These are phyloP conservation scores for Casuarina cunninghamiana DNA, from an alignment of 306 rosid species.

Conservation along the genomic window DNA sequence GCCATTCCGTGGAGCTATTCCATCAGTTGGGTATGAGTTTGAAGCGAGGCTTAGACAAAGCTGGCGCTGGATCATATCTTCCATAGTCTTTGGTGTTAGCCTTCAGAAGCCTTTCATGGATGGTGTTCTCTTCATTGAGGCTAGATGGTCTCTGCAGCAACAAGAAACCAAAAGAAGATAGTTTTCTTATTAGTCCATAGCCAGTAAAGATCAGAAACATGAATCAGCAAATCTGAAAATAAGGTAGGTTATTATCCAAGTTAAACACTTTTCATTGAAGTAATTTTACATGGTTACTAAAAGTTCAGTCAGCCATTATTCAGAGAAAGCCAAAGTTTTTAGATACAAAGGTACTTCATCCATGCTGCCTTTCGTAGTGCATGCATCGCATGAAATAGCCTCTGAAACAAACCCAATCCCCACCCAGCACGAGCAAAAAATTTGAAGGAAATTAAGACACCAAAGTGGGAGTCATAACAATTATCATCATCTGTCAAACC, in stretches of 20 bases:
- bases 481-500: constrained; percentile 4
- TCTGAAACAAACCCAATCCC: background rate
- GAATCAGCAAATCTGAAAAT: background rate
- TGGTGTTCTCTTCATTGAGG: constrained; percentile 39
- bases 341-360: background rate
- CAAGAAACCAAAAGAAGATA: background rate
- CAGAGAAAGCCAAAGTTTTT: background rate
- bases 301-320: background rate
- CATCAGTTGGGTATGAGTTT: constrained; percentile 90
- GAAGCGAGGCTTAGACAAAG: constrained; percentile 89
- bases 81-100: constrained; percentile 81
- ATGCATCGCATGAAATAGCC: constrained; percentile 2
- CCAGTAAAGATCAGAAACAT: background rate
- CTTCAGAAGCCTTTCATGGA: constrained; percentile 81
- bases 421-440: background rate
- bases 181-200: constrained; percentile 22
- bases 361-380: background rate
- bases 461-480: background rate
- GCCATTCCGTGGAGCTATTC: background rate
- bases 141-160: constrained; percentile 20
- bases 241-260: background rate
- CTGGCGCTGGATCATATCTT: constrained; percentile 83
- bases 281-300: background rate
- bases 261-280: background rate
- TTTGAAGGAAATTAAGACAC: background rate